These are phyloP conservation scores for Ochetophila trinervis DNA, from an alignment of 306 rosid genomes.

Conservation along the genomic window DNA sequence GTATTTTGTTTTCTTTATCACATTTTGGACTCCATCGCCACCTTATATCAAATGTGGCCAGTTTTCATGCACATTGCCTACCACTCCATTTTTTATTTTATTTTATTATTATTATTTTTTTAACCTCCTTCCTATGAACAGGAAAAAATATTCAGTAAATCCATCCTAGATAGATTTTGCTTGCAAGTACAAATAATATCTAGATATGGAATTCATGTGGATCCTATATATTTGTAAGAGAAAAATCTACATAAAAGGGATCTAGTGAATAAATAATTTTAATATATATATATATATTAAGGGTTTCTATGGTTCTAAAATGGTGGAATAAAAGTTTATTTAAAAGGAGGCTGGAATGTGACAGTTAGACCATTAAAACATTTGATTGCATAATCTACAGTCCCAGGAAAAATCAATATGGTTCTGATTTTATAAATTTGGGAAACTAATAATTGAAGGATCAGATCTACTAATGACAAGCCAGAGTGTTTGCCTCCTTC, in stretches of 20 bases:
- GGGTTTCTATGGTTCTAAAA: no score
- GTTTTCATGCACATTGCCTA: constrained; percentile 55
- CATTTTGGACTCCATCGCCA: constrained; percentile 29
- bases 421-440: not conserved
- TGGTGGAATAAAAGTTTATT: not conserved
- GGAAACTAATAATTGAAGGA: constrained; percentile 33
- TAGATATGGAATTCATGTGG: no score
- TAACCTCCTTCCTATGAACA: not conserved
- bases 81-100: constrained; percentile 8
- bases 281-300: no score
- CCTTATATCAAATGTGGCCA: constrained; percentile 44
- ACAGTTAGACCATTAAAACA: constrained; percentile 6
- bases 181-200: no score
- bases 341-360: not conserved
- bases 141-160: not conserved
- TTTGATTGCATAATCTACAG: constrained; percentile 16
- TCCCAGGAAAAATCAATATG: constrained; percentile 6
- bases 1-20: constrained; percentile 21
- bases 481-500: constrained; percentile 60
- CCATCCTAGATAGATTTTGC: no score
- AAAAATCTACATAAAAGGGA: no score
- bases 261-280: no score
- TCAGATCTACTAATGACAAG: constrained; percentile 40
- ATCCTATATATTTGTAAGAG: no score
- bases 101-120: not conserved